A percentile compares a stretch with the other conserved stretches of the same genome.
phyloP scores from a whole-genome alignment of 1,284 basidiomycete species.

The Microbotryomycetes sp. region DNA sequence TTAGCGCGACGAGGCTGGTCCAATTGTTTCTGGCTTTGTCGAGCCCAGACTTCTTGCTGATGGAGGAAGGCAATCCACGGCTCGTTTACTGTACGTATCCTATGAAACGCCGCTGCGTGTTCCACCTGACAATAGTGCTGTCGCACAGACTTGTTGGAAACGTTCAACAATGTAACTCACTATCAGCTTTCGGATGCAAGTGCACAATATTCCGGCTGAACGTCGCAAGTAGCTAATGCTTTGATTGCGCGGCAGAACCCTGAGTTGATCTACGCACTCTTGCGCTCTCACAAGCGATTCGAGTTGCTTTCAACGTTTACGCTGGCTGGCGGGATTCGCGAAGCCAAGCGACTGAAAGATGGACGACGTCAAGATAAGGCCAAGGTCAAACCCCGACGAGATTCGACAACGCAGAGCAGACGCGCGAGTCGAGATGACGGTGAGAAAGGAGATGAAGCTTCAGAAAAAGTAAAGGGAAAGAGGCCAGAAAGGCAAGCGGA shows the following conservation, averaged over 20 bases:
- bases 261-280: constrained; percentile 75
- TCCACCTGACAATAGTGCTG: neutral
- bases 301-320: constrained; percentile 85
- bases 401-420: neutral
- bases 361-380: neutral
- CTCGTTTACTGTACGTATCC: constrained; percentile 73
- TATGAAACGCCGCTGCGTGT: neutral
- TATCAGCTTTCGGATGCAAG: constrained; percentile 33
- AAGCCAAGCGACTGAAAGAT: constrained; percentile 57
- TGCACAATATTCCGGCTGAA: neutral
- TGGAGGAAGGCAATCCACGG: constrained; percentile 88
- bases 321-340: constrained; percentile 67
- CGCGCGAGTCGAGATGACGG: too few relatives aligned
- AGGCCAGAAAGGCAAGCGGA: neutral
- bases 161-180: constrained; percentile 73
- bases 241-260: constrained; percentile 60
- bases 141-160: constrained; percentile 59
- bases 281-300: constrained; percentile 72
- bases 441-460: neutral
- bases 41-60: constrained; percentile 76
- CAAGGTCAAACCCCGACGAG: neutral
- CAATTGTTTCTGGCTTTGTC: constrained; percentile 86
- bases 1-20: constrained; percentile 67
- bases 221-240: neutral
- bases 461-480: neutral